Base-by-base conservation (phyloP, 2,329 filamentous ascomycete species). In the Ophiostoma novo-ulmi region DNA sequence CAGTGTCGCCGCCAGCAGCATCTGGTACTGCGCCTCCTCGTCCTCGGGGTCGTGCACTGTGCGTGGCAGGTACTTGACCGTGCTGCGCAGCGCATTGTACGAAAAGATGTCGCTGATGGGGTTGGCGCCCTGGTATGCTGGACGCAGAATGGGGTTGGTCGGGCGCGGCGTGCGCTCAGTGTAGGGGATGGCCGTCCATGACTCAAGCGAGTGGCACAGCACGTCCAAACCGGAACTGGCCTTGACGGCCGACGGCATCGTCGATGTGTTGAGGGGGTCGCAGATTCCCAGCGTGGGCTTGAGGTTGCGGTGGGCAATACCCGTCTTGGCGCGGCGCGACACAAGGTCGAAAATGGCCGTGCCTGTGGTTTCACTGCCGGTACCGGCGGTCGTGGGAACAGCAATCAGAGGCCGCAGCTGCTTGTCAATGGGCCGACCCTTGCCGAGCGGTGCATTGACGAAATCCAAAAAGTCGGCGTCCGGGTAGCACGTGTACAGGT, bases 51-150 rank as follows among this genome's bases (percentile, higher is more conserved):
- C 91, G 71, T 85, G 89, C 3, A 97, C 91, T 0, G 93, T 91
- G 70, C 94, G 88, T 0, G 94, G 95, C 0, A 99, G 88, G 77
- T 97, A 99, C 81, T 97, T 94, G 74, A 97, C 88, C 0, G 94
- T 97, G 75, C 87, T 87, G 39, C 87, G 85, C 6, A 99, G 85
- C 0, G 95, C 94, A 75, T 92, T 90, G 26, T 99, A 85, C 3
- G 92, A 96, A 83, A 99, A 99, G 75, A 99, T 94, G 78, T 99
- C 95, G 63, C 92, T 96, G 76, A 99, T 99, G 2, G 95, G 95
- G 78, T 99, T 99, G 7, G 95, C 93, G 58, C 95, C 95, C 80
- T 99, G 95, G 78, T 99, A 99, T 0, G 95, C 94, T 0, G 95
- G 95, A 4, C 95, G 86, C 72, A 94, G 85, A 75, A 99, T 92